A percentile compares a stretch with the other conserved stretches of the same genome.
Conservation (phyloP, 2,329 filamentous ascomycete species). For the Sporothrix phasma region DNA sequence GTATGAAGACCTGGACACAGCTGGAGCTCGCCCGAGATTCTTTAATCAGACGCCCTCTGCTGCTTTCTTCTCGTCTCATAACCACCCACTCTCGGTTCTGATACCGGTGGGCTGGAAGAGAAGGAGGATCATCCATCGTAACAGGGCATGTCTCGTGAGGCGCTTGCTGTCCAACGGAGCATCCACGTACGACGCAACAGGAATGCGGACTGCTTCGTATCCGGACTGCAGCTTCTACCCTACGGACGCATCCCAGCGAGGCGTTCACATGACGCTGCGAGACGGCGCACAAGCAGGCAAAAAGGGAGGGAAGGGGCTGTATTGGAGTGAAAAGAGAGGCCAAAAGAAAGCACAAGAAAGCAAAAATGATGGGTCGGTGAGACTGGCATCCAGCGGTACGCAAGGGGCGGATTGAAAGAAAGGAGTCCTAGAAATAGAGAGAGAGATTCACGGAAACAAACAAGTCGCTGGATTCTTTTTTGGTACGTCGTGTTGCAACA, state of each 20-base stretch:
- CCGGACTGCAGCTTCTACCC: neutral
- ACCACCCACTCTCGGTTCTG: neutral
- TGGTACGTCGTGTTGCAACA: neutral
- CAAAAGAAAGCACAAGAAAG: neutral
- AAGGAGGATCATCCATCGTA: neutral
- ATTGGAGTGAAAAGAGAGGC: neutral
- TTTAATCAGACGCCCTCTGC: neutral
- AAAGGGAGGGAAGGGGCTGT: neutral
- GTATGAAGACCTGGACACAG: neutral
- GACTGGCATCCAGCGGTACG: neutral
- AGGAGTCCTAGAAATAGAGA: neutral
- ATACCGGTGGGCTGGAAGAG: neutral
- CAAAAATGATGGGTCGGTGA: neutral
- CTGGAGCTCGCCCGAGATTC: neutral
- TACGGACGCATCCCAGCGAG: neutral
- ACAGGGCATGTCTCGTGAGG: neutral
- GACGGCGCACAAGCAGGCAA: neutral
- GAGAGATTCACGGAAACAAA: too few relatives aligned
- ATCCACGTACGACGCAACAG: neutral
- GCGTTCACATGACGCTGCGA: neutral
- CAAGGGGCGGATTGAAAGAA: neutral
- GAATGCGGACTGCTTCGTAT: neutral
- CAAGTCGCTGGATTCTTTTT: neutral
- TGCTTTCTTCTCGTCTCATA: too few relatives aligned
- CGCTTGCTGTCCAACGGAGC: neutral